Evolutionary conservation across 352 stramenopile genomes (phyloP), one percentile per base, ranked within the genome.

Genomic region (Phytophthora vignae): DNA sequence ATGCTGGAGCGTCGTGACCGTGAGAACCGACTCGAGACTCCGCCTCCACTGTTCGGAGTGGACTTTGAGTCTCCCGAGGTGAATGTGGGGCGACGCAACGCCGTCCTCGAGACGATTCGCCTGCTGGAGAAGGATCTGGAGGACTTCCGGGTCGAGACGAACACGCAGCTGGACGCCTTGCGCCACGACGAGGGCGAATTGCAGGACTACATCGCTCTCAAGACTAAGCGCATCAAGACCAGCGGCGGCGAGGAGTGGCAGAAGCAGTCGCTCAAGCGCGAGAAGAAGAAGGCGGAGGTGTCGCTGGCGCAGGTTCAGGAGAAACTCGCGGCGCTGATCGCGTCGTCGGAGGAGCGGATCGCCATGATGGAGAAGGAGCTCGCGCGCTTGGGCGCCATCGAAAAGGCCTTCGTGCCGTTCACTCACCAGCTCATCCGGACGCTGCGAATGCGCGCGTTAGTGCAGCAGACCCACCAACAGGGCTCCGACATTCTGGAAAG

Each of bases 191-290:
- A 90, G 63, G 77, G 78, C 14, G 87, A 96, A 54, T 60, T 96
- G 21, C 71, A 88, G 36, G 85, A 91, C 27, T 96, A 93, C 61
- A 83, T 96, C 21, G 75, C 84, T 8, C 73, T 94, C 10, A 96
- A 96, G 59, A 75, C 71, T 8, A 94, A 93, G 36, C 83, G 87
- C 12, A 88, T 96, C 68, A 92, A 93, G 57, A 78, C 70, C 14
- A 93, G 84, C 19, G 84, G 88, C 5, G 68, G 72, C 14, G 85
- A 96, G 58, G 88, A 93, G 53, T 96, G 88, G 85, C 88, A 96
- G 53, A 88, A 88, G 44, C 88, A 94, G 53, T 91, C 88, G 42
- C 69, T 96, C 14, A 91, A 94, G 68, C 84, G 88, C 10, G 88
- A 94, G 25, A 88, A 84, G 60, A 96, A 96, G 76, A 94, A 93